Percentiles rank a stretch among this genome's conserved stretches.
phyloP scores from a whole-genome alignment of 257 asterid genomes.

The Knoxia roxburghii region DNA sequence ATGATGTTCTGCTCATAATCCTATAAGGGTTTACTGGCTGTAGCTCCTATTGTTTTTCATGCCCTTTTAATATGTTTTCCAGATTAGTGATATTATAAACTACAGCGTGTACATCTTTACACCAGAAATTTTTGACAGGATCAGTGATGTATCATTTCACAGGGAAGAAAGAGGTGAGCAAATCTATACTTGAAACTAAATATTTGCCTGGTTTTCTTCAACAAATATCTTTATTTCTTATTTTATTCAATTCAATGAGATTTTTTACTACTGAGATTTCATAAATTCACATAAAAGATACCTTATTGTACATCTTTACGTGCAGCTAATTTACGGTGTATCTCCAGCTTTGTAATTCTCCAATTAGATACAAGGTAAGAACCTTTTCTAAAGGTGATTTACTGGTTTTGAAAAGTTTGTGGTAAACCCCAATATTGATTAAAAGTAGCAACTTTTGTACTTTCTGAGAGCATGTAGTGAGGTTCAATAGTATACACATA shows the following conservation, averaged over 20 bases:
- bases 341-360: constrained; percentile 53
- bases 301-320: too few species aligned
- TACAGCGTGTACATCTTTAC: constrained; percentile 77
- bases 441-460: background rate
- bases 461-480: background rate
- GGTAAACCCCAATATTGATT: background rate
- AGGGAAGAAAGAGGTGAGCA: constrained; percentile 55
- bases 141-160: constrained; percentile 45
- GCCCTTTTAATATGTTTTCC: constrained; percentile 14
- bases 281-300: constrained; percentile 15
- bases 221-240: background rate
- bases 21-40: background rate
- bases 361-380: constrained; percentile 53
- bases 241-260: background rate
- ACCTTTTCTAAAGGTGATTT: constrained; percentile 2
- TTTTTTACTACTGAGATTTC: background rate
- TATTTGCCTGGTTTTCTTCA: background rate
- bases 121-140: constrained; percentile 54
- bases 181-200: background rate
- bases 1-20: constrained; percentile 11
- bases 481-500: background rate
- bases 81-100: constrained; percentile 82
- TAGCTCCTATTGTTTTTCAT: constrained; percentile 6
- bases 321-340: constrained; percentile 47
- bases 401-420: background rate